These are phyloP conservation scores for Fusarium gaditjirri DNA, from an alignment of 2,329 filamentous ascomycete species.

Conservation along the genomic window DNA sequence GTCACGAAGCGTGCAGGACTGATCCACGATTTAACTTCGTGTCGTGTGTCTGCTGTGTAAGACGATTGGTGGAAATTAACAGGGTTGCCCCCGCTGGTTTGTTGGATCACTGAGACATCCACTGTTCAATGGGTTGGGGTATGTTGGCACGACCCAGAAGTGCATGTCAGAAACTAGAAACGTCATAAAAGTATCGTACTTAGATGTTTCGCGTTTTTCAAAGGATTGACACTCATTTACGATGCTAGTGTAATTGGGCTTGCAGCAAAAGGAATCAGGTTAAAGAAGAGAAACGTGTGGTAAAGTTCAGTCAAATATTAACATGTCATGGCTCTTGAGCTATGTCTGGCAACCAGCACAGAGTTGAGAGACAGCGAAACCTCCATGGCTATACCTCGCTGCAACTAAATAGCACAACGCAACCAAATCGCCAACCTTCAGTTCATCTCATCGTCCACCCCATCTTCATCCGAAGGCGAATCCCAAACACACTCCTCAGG, in stretches of 20 bases:
- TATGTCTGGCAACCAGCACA: not conserved
- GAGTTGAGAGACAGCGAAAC: not conserved
- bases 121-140: not conserved
- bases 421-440: rapidly evolving
- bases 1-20: rapidly evolving
- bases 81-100: not conserved
- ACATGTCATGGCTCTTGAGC: too few relatives aligned
- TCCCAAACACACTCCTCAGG: not conserved
- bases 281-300: too few relatives aligned
- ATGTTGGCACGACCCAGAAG: rapidly evolving
- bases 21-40: rapidly evolving
- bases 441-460: not conserved
- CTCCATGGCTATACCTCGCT: not conserved
- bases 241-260: too few relatives aligned
- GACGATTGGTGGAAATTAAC: not conserved
- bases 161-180: not conserved
- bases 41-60: not conserved
- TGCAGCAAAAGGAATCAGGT: too few relatives aligned
- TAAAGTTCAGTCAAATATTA: too few relatives aligned
- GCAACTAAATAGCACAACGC: rapidly evolving
- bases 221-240: too few relatives aligned
- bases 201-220: too few relatives aligned
- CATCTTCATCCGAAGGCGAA: not conserved
- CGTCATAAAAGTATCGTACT: too few relatives aligned
- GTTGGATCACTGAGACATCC: not conserved